phyloP scores from a whole-genome alignment of 495 filamentous ascomycete species.

The Letharia columbiana region DNA sequence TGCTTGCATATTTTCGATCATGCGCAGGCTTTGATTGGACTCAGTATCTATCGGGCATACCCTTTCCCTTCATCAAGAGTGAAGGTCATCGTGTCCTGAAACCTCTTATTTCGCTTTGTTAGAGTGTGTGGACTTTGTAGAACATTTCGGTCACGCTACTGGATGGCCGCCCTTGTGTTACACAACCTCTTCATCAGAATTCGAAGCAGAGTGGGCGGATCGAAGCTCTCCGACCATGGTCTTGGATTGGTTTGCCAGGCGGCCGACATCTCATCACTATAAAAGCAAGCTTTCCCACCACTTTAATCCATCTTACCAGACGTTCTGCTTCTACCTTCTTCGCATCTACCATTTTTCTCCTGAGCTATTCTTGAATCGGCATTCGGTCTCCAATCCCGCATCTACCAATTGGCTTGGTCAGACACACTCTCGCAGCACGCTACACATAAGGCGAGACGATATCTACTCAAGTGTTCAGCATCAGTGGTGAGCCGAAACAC shows the following conservation, averaged over 20 bases:
- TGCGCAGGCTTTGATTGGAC: background rate
- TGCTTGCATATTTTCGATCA: background rate
- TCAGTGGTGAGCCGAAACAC: too few species aligned
- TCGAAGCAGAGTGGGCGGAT: background rate
- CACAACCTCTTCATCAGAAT: background rate
- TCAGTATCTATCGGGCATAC: background rate
- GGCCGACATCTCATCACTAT: background rate
- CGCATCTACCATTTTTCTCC: background rate
- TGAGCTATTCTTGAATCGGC: background rate
- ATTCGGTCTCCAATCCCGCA: background rate
- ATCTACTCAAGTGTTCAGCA: too few species aligned
- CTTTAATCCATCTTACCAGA: background rate
- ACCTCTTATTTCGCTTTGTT: background rate
- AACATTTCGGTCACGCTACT: background rate
- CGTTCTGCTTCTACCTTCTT: background rate
- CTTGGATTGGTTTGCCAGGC: background rate
- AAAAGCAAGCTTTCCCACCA: background rate
- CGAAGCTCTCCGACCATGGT: too few species aligned
- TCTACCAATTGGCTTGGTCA: background rate
- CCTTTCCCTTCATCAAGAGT: background rate
- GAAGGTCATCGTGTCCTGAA: background rate
- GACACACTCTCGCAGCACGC: background rate
- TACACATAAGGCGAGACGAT: background rate
- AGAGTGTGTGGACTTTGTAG: background rate
- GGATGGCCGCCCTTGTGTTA: background rate